phyloP scores from a whole-genome alignment of 1,284 basidiomycete species.

The Fomitopsis schrenkii region DNA sequence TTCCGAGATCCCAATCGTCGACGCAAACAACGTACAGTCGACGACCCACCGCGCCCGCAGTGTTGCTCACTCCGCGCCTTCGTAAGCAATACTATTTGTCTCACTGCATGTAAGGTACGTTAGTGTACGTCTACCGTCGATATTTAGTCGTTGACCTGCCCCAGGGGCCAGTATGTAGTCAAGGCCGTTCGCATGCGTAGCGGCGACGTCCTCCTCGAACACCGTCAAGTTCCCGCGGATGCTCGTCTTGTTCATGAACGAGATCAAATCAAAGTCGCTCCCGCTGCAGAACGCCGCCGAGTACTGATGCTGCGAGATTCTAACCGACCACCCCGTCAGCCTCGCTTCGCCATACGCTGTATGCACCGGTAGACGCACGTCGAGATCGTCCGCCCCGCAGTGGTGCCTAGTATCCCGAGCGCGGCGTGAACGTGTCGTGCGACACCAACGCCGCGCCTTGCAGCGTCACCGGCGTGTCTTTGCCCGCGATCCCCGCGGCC shows the following conservation, averaged over 20 bases:
- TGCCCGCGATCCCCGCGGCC: constrained; percentile 22
- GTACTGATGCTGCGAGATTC: constrained; percentile 63
- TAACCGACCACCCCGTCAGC: constrained; percentile 15
- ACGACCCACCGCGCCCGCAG: constrained; percentile 68
- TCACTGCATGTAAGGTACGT: constrained; percentile 14
- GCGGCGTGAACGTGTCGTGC: constrained; percentile 50
- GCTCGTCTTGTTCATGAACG: constrained; percentile 57
- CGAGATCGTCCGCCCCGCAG: constrained; percentile 28
- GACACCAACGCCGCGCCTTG: constrained; percentile 50
- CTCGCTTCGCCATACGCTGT: too few species aligned
- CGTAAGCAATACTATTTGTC: constrained; percentile 33
- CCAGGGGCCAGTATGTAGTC: constrained; percentile 60
- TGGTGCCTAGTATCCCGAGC: constrained; percentile 28
- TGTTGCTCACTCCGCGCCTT: constrained; percentile 67
- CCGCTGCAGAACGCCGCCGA: constrained; percentile 53
- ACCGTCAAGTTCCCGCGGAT: constrained; percentile 54
- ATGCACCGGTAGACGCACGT: constrained; percentile 24
- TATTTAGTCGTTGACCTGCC: constrained; percentile 30
- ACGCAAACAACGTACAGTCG: constrained; percentile 55
- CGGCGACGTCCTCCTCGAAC: constrained; percentile 47
- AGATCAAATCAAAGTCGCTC: constrained; percentile 42
- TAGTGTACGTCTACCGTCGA: too few species aligned
- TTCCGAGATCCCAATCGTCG: constrained; percentile 32
- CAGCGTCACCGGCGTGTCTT: constrained; percentile 36
- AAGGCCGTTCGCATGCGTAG: constrained; percentile 41